Conservation (phyloP, 768 basidiomycete species). For the Daedalea quercina region DNA sequence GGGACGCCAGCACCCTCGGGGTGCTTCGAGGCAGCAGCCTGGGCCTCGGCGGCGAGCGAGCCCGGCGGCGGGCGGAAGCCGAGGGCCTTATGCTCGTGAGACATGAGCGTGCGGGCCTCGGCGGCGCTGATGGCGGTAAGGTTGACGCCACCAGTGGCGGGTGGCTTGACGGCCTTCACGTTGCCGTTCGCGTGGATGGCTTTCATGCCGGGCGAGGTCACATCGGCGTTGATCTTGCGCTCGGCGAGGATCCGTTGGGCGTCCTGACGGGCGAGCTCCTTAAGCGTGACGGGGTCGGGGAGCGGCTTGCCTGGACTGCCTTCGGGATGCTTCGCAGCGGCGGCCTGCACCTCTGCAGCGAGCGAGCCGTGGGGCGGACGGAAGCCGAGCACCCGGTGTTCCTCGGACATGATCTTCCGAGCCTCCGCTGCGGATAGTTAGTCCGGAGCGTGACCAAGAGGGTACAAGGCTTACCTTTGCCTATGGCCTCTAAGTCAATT, state of each 20-base stretch:
- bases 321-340: slow-evolving; percentile 27
- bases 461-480: slow-evolving; percentile 9
- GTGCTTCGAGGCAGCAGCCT: slow-evolving; percentile 20
- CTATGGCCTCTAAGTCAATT: slow-evolving; percentile 19
- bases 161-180: slow-evolving; percentile 1
- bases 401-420: slow-evolving; percentile 27
- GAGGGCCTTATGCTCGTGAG: slow-evolving; percentile 23
- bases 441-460: background rate
- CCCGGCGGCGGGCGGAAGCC: slow-evolving; percentile 25
- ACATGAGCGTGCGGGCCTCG: slow-evolving; percentile 22
- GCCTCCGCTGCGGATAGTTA: slow-evolving; percentile 20
- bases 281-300: slow-evolving; percentile 14
- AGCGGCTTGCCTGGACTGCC: slow-evolving; percentile 6
- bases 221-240: slow-evolving; percentile 11
- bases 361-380: slow-evolving; percentile 30
- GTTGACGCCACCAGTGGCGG: slow-evolving; percentile 12
- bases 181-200: slow-evolving; percentile 1
- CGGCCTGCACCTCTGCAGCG: slow-evolving; percentile 29
- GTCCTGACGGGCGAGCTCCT: slow-evolving; percentile 21
- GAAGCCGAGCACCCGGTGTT: slow-evolving; percentile 31
- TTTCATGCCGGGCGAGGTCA: slow-evolving; percentile 2
- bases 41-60: slow-evolving; percentile 25
- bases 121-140: slow-evolving; percentile 17
- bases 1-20: slow-evolving; percentile 13
- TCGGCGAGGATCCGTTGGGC: slow-evolving; percentile 20